A percentile compares a stretch with the other conserved stretches of the same genome.
phyloP scores from a whole-genome alignment of 331 rosid genomes.

The Arachis monticola region DNA sequence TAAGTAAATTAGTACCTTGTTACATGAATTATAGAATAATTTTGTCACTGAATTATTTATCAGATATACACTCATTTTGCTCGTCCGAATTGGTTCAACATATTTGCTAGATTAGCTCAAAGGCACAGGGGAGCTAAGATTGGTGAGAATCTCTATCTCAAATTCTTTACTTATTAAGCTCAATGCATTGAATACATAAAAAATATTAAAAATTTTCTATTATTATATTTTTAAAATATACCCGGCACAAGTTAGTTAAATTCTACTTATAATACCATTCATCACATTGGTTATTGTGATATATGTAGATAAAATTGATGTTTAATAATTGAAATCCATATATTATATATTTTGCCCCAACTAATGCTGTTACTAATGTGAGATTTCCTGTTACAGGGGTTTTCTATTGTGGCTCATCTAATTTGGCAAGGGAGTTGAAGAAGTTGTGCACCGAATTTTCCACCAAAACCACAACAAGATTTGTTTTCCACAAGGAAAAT shows the following conservation, averaged over 20 bases:
- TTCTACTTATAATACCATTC: too few species aligned
- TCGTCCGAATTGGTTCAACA: slow-evolving; percentile 79
- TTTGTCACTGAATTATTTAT: slow-evolving; percentile 17
- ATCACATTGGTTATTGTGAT: too few species aligned
- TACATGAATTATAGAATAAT: not conserved
- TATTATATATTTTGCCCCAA: slow-evolving; percentile 7
- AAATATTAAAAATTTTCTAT: too few species aligned
- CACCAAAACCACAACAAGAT: slow-evolving; percentile 78
- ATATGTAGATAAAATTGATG: not conserved
- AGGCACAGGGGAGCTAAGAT: slow-evolving; percentile 72
- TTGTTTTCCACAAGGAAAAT: slow-evolving; percentile 86
- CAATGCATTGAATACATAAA: too few species aligned
- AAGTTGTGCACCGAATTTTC: slow-evolving; percentile 78
- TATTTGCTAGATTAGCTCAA: slow-evolving; percentile 73
- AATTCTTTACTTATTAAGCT: too few species aligned
- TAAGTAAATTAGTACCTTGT: too few species aligned
- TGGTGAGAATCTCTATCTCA: slow-evolving; percentile 56
- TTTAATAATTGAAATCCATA: slow-evolving; percentile 22
- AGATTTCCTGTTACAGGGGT: slow-evolving; percentile 64
- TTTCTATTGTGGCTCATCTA: slow-evolving; percentile 86
- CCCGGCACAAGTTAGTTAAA: too few species aligned
- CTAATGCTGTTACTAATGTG: slow-evolving; percentile 16
- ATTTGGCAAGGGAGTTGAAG: slow-evolving; percentile 66
- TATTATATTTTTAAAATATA: too few species aligned
- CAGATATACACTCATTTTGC: slow-evolving; percentile 86